Percentiles rank a stretch among this genome's conserved stretches.
phyloP scores from a whole-genome alignment of 305 asterid species.

The Withania somnifera region DNA sequence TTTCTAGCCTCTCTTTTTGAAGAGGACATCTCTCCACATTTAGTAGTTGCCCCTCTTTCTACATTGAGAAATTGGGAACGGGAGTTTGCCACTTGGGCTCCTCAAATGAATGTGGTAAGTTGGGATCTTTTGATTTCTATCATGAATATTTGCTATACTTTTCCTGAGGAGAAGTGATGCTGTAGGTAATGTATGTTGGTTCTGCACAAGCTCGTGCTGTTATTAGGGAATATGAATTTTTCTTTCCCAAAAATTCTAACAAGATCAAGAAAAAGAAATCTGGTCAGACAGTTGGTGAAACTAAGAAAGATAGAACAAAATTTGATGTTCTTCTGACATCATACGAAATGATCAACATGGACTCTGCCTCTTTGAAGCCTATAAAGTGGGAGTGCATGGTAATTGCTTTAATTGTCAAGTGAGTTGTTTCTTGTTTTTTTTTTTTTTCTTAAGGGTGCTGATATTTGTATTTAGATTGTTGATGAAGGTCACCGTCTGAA shows the following conservation, averaged over 20 bases:
- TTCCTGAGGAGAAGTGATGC: slow-evolving; percentile 22
- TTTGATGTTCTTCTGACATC: slow-evolving; percentile 97
- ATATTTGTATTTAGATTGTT: slow-evolving; percentile 63
- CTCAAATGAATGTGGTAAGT: slow-evolving; percentile 98
- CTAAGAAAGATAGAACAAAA: slow-evolving; percentile 83
- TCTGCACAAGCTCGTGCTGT: slow-evolving; percentile 69
- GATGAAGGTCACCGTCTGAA: slow-evolving; percentile 98
- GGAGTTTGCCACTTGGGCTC: slow-evolving; percentile 99
- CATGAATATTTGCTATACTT: neutral
- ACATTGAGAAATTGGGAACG: slow-evolving; percentile 98
- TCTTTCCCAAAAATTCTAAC: slow-evolving; percentile 62
- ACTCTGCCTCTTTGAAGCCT: slow-evolving; percentile 61
- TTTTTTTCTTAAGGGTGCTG: slow-evolving; percentile 11
- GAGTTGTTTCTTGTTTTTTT: neutral
- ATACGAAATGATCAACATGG: slow-evolving; percentile 95
- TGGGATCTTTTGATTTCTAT: neutral
- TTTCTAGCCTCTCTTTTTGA: slow-evolving; percentile 81
- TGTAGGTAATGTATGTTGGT: slow-evolving; percentile 95
- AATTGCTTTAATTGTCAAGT: slow-evolving; percentile 11
- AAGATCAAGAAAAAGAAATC: slow-evolving; percentile 75
- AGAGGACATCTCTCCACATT: slow-evolving; percentile 73
- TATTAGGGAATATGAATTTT: slow-evolving; percentile 83
- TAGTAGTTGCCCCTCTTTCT: slow-evolving; percentile 97
- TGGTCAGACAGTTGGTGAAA: slow-evolving; percentile 49
- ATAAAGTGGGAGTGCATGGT: slow-evolving; percentile 99